phyloP scores from a whole-genome alignment of 345 rosid species.

The Aurinia saxatilis region DNA sequence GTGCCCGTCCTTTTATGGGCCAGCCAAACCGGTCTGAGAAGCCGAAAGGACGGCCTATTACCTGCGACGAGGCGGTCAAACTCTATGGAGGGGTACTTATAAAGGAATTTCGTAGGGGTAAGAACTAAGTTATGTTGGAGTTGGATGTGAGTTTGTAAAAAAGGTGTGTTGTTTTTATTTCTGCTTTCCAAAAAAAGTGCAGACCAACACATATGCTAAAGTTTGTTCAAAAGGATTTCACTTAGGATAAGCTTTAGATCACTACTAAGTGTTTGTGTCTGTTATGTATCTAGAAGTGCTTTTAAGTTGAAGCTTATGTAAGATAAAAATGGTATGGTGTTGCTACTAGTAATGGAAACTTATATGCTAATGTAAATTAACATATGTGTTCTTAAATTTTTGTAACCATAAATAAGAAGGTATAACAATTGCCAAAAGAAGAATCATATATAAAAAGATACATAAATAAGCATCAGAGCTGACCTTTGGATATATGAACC shows the following conservation, averaged over 20 bases:
- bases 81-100: constrained; percentile 28
- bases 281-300: constrained; percentile 5
- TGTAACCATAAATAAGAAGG: neutral
- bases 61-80: constrained; percentile 21
- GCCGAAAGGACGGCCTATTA: constrained; percentile 17
- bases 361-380: constrained; percentile 3
- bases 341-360: neutral
- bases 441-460: too few relatives aligned
- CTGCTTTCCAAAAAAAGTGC: neutral
- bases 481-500: too few relatives aligned
- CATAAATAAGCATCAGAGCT: too few relatives aligned
- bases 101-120: constrained; percentile 18
- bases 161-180: too few relatives aligned
- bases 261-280: constrained; percentile 21
- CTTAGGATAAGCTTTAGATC: constrained; percentile 18
- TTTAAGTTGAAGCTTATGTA: constrained; percentile 15
- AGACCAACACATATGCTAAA: constrained; percentile 20
- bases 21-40: neutral
- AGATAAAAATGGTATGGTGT: neutral
- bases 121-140: constrained; percentile 3
- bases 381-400: neutral
- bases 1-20: constrained; percentile 6
- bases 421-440: too few relatives aligned
- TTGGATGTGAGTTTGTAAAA: too few relatives aligned
- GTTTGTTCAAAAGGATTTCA: constrained; percentile 13